Base-by-base conservation (phyloP, 805 yeast genomes). In the Kodamaea restingae region DNA sequence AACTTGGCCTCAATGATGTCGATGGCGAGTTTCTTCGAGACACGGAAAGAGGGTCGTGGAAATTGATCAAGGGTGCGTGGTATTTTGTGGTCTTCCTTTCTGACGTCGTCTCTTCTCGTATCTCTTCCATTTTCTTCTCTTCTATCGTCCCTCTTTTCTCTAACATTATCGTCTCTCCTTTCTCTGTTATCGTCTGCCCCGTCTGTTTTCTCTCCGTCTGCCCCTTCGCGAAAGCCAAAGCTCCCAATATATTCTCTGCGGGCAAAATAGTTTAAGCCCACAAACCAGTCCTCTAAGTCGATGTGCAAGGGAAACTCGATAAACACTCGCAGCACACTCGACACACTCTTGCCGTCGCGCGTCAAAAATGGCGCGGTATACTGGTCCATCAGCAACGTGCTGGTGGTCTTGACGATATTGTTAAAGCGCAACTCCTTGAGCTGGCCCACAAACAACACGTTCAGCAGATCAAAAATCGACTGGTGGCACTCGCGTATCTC, bases 221-320 rank as follows among this genome's bases (percentile, higher is more conserved):
- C 15, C 24, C 26, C 22, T 26, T 26, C 29, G 8, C 25, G 15
- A n/a, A 28, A 28, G 26, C 28, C 26, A 24, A 26, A 27, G 10
- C 35, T 29, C 12, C 73, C 73, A 38, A 68, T 68, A 44, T 68
- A 78, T 48, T 81, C 88, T 20, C 80, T 57, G 40, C 72, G 74
- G 6, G 87, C 72, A 50, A 81, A 80, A 10, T 84, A 78, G 32
- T 71, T 73, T 42, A 84, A 58, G 0, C 86, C 81, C 9, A 84
- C 84, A 44, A 75, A 67, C 90, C 93, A 84, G 54, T 82, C 88
- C 51, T 83, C 90, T 31, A 83, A 64, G 55, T 83, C 90, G 15
- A 79, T 77, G 48, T 76, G 77, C 29, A 80, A 61, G 2, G 86
- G 84, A 45, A 84, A 84, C 46, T 75, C 78, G 35, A 84, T 62